Base-by-base conservation (phyloP, 2,329 filamentous ascomycete species). In the Monosporascus sp. region DNA sequence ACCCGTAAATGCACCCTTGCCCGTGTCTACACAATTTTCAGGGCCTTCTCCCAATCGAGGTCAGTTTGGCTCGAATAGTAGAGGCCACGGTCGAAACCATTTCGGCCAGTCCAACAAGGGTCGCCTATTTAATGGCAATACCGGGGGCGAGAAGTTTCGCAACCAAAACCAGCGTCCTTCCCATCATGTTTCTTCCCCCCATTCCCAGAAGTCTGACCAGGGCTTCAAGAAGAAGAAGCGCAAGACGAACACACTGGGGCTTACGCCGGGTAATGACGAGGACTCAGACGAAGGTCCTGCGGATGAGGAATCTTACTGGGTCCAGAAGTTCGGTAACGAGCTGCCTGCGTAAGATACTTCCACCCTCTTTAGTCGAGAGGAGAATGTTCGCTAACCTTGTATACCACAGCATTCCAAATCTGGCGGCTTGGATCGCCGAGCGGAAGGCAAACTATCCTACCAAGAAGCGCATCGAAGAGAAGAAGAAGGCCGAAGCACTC, bases 391-490 rank as follows among this genome's bases (percentile, higher is more conserved):
- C 43, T 60, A 47, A 62, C 50, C 34, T 31, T 19, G 17, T 46
- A 8, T 27, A 57, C 43, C 20, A 26, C 52, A 84, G 80, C 53
- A 75, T 82, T 17, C 82, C 82, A 54, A 91, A 97, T 65, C 79
- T 97, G 52, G 81, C 84, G 24, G 82, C 84, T 7, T 97, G 91
- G 84, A 83, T 95, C 58, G 84, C 84, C 49, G 91, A 96, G 69
- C 84, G 93, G 55, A 87, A 81, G 66, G 87, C 84, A 59, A 86
- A 87, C 50, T 97, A 83, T 67, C 93, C 93, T 2, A 97, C 92
- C 2, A 83, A 84, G 67, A 83, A 83, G 55, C 85, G 89, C 52
- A 75, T 85, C 57, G 79, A 83, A 56, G 83, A 83, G 58, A 89
- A 82, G 70, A 81, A 83, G 58, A 77, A 78, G 61, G 73, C 72